Base-by-base conservation (phyloP, 2,329 filamentous ascomycete species). In the Podosphaera fusca region DNA sequence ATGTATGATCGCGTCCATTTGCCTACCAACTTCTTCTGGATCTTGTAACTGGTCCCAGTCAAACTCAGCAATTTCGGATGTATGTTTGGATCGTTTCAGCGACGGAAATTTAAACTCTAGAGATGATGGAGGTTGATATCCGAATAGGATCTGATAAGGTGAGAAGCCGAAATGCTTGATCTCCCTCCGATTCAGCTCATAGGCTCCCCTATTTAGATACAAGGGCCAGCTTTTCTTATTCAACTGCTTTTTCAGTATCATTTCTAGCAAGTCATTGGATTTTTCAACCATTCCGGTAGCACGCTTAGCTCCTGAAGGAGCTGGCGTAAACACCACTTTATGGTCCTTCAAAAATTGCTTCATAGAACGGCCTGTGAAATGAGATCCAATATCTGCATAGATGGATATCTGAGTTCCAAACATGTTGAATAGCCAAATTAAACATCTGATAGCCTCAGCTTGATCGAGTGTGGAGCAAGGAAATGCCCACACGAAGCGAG, bases 221-320 rank as follows among this genome's bases (percentile, higher is more conserved):
- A 38, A 33, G 6, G 51, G 51, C 51, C 34, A 53, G 34, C 14
- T 7, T 9, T 4, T 6, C 14, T 38, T 53, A 21, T 53, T 38
- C 2, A 4, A 21, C 12, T 38, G 33, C n/a, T 53, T 53, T 40
- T 55, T 46, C 14, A 42, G 21, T 35, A 29, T 34, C n/a, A 55
- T 55, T 31, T 55, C 29, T 14, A 46, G 34, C 10, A 46, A 21
- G 8, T 55, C 30, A 38, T 55, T 55, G 6, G 12, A n/a, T n/a
- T 55, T 55, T 46, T 55, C 36, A 33, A 55, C 53, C 14, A 55
- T 42, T 36, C 52, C 34, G 21, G 35, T 55, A 30, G 52, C 35
- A 29, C 36, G 14, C 42, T 55, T 40, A 30, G 52, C 34, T 30
- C 6, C 52, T 55, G 21, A 38, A 38, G 52, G 52, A 8, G 35